Base-by-base conservation (phyloP, 306 rosid genomes). In the Astragalus glycyphyllos region DNA sequence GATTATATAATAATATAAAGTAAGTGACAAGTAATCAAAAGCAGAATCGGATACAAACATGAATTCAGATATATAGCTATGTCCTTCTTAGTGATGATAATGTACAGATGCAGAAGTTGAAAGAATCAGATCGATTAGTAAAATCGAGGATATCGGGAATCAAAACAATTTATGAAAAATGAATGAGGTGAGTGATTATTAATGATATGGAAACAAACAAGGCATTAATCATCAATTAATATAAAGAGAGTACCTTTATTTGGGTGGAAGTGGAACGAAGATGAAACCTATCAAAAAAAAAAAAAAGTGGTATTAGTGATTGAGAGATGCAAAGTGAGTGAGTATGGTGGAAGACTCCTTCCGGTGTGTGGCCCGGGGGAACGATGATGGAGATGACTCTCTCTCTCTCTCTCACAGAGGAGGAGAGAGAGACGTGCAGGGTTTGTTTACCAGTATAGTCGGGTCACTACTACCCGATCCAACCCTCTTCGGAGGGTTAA, bases 371-470 rank as follows among this genome's bases (percentile, higher is more conserved):
- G 4, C 37, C 47, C 14, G 26, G 10, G 32, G 26, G 44, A 8
- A 7, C 40, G 40, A 35, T 10, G 15, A 29, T 11, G 56, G 57
- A 49, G n/a, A n/a, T 26, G 34, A 26, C 29, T 7, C 29, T 13
- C 65, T 6, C 65, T 41, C 53, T 55, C 74, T 20, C 23, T 12
- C 65, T n/a, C 46, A 12, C 15, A 38, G 68, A 62, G 29, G 61
- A 68, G 79, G 61, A 68, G 79, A 46, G 61, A 68, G 57, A 68
- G 75, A 69, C 58, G 71, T 61, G 58, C 57, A 41, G n/a, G 49
- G 65, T 68, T 69, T 76, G 80, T 69, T 76, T 69, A 17, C 71
- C 81, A 69, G 65, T 51, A 29, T 46, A 42, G 76, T 53, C 59
- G 72, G 81, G 72, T 69, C 76, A 26, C 4, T 26, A 42, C 69